Base-by-base conservation (phyloP, 208 protist genomes). In the Spongospora subterranea region DNA sequence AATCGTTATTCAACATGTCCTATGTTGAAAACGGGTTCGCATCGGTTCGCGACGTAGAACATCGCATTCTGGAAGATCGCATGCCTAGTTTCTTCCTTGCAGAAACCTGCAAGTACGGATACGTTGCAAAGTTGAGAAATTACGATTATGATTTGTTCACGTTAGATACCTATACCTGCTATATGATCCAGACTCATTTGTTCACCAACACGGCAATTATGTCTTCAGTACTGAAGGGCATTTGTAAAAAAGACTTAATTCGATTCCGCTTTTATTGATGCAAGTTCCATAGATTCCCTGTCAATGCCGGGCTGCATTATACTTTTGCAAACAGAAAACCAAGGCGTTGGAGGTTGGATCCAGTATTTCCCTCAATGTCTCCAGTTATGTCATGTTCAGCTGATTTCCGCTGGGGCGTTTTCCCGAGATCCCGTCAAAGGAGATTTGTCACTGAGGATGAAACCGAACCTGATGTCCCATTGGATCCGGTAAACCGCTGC, bases 31-130 rank as follows among this genome's bases (percentile, higher is more conserved):
- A 77, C 77, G 45, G 54, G 64, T 66, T 45, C n/a, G 46, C 45
- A 20, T 71, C 39, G 29, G 6, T 93, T 88, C 43, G 11, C 38
- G 46, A 89, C 17, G 92, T 93, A 6, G 29, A 0, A 0, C 17
- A 45, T 24, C n/a, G 29, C 29, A 35, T 0, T 53, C 92, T 88
- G 0, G 91, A 93, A 39, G 93, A 95, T 46, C 91, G 89, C n/a
- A 94, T 93, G 92, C 41, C 93, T 6, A 92, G 77, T 53, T 95
- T 92, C 90, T 95, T 95, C 43, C 89, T 95, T 20, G 65, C 93
- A 0, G 94, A 95, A 77, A 93, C 93, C 11, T 92, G 93, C 92
- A 94, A 95, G 90, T 95, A 94, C 77, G 54, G 93, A 1, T 94
- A 77, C 71, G 17, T 90, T 60, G 50, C 6, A 24, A 60, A 29